These are phyloP conservation scores for Candida mattraensis DNA, from an alignment of 805 yeast species.

Conservation along the genomic window DNA sequence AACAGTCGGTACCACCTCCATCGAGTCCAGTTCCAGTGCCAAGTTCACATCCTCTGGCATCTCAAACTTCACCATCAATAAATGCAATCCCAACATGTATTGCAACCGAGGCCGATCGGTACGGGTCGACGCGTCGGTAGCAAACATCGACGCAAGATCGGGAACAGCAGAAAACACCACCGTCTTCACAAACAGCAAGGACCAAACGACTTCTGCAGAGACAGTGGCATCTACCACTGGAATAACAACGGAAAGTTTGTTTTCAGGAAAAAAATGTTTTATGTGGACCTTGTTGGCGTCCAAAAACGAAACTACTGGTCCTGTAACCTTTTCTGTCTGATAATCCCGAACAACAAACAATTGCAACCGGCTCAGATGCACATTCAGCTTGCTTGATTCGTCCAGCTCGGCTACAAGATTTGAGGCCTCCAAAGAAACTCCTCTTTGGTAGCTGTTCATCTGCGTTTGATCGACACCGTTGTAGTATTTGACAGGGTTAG, in stretches of 20 bases:
- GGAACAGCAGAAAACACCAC: conserved; percentile 17
- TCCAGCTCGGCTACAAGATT: conserved; percentile 6
- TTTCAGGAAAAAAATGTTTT: conserved; percentile 15
- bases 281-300: conserved; percentile 10
- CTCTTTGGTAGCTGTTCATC: conserved; percentile 30
- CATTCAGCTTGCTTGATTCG: conserved; percentile 7
- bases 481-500: conserved; percentile 31
- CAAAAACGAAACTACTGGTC: conserved; percentile 14
- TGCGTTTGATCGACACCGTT: conserved; percentile 30
- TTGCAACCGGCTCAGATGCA: conserved; percentile 10
- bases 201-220: conserved; percentile 35
- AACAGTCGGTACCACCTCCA: conserved; percentile 23
- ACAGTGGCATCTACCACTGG: conserved; percentile 29
- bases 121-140: no score
- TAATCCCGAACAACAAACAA: conserved; percentile 24
- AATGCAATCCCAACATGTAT: conserved; percentile 23
- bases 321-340: conserved; percentile 11
- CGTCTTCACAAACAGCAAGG: conserved; percentile 27
- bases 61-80: conserved; percentile 24
- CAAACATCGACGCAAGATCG: neutral
- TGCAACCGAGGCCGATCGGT: conserved; percentile 7
- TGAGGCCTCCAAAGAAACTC: conserved; percentile 16
- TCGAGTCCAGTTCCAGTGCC: conserved; percentile 30
- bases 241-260: conserved; percentile 21
- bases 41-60: conserved; percentile 31